Base-by-base conservation (phyloP, 805 yeast species). In the Monosporozyma unispora region DNA sequence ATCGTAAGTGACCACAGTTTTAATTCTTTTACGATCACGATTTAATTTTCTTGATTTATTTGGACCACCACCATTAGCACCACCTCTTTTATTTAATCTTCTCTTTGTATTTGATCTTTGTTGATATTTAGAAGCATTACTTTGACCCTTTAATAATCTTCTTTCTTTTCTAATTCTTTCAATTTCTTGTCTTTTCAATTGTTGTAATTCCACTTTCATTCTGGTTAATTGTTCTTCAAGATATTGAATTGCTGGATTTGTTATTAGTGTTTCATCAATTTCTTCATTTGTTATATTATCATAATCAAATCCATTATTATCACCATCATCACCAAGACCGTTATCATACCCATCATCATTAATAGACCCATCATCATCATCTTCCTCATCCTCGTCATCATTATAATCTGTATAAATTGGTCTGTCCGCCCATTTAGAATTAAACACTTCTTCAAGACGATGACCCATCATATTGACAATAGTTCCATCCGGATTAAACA, bases 391-490 rank as follows among this genome's bases (percentile, higher is more conserved):
- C n/a, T 67, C 68, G 28, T 76, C 80, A 16, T 75, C 70, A 31
- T 62, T 67, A 28, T 75, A 68, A 33, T 75, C 78, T 27, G 82
- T 82, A 18, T 85, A 80, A 12, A 81, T 74, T 18, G 96, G 96
- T 65, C 82, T 80, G 56, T 87, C 89, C 22, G 80, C 77, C 97
- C 98, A 91, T 66, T 81, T 83, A 60, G 85, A 82, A 59, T 88
- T 85, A 62, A 91, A 93, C 2, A 86, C 78, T 25, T 82, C 82
- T 68, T 93, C 97, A 49, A 93, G 72, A 58, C 89, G 77, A 65
- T 87, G 96, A 18, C 98, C 99, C 95, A 93, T 85, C 77, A 80
- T 78, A 66, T 90, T 88, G 35, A 93, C 99, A 45, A 95, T 95
- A 4, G 96, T 82, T n/a, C 96, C 96, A 59, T 86, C 96, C 2